Conservation (phyloP, 345 rosid species). For the Isatis tinctoria region DNA sequence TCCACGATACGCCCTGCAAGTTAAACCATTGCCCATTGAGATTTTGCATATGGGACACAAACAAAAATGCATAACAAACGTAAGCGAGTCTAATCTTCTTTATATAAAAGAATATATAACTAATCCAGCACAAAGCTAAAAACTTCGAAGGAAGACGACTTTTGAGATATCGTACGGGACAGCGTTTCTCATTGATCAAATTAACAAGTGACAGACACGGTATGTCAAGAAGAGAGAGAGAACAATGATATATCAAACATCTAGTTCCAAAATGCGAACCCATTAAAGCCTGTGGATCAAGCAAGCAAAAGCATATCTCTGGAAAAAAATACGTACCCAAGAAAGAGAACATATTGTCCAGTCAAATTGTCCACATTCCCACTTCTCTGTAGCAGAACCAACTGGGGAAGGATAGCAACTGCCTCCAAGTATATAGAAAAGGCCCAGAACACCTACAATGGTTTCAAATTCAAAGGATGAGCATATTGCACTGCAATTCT, state of each 20-base stretch:
- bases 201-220: not conserved
- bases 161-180: not conserved
- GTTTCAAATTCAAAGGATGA: not conserved
- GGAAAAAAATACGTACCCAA: constrained; percentile 60
- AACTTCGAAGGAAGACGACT: not conserved
- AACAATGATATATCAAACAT: too few species aligned
- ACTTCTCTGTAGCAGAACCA: constrained; percentile 84
- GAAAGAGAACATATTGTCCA: constrained; percentile 90
- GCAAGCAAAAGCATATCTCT: not conserved
- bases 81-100: not conserved
- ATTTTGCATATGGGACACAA: not conserved
- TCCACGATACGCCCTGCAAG: constrained; percentile 78
- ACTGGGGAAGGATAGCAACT: constrained; percentile 89
- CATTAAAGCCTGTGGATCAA: not conserved
- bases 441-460: constrained; percentile 78
- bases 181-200: not conserved
- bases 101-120: not conserved
- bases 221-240: not conserved
- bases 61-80: not conserved
- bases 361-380: constrained; percentile 96
- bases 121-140: not conserved
- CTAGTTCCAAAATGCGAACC: not conserved
- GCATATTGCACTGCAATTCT: not conserved
- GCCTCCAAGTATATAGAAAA: constrained; percentile 96
- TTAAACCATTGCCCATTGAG: not conserved